These are phyloP conservation scores for Avena insularis DNA, from an alignment of 176 grass and related monocot genomes.

Conservation along the genomic window DNA sequence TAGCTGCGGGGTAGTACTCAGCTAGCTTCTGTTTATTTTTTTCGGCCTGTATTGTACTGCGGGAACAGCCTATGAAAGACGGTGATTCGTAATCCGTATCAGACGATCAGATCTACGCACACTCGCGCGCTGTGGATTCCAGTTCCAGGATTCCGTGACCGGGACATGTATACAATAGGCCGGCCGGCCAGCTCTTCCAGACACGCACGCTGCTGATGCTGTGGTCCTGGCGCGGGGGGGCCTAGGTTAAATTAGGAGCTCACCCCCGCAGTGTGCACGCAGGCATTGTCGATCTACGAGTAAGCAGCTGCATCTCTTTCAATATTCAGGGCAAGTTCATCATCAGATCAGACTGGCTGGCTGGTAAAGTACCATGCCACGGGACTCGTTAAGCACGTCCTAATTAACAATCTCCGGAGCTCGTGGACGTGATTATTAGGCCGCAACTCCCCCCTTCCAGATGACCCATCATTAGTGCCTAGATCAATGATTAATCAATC, in stretches of 20 bases:
- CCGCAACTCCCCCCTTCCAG: constrained; percentile 27
- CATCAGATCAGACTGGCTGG: constrained; percentile 44
- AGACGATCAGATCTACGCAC: constrained; percentile 49
- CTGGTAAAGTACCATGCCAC: background rate
- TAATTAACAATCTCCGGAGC: constrained; percentile 44
- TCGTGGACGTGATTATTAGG: constrained; percentile 52
- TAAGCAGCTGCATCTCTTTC: constrained; percentile 16
- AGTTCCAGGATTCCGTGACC: constrained; percentile 31
- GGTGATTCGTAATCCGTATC: background rate
- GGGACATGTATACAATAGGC: constrained; percentile 39
- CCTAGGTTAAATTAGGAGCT: background rate
- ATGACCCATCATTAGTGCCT: constrained; percentile 37
- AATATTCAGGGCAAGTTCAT: constrained; percentile 27
- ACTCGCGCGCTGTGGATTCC: constrained; percentile 33
- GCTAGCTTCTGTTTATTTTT: constrained; percentile 36
- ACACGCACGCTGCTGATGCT: constrained; percentile 17
- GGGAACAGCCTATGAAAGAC: constrained; percentile 44
- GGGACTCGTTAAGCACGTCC: constrained; percentile 33
- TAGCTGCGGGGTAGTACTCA: too few relatives aligned
- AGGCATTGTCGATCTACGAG: constrained; percentile 33
- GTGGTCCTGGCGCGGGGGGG: constrained; percentile 39
- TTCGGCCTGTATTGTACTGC: constrained; percentile 35
- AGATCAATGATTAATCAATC: constrained; percentile 39
- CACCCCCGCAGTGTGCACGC: background rate
- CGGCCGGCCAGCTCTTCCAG: constrained; percentile 1